A percentile compares a stretch with the other conserved stretches of the same genome.
Evolutionary conservation across 805 yeast species (phyloP).

Genomic region (Yamadazyma laniorum): DNA sequence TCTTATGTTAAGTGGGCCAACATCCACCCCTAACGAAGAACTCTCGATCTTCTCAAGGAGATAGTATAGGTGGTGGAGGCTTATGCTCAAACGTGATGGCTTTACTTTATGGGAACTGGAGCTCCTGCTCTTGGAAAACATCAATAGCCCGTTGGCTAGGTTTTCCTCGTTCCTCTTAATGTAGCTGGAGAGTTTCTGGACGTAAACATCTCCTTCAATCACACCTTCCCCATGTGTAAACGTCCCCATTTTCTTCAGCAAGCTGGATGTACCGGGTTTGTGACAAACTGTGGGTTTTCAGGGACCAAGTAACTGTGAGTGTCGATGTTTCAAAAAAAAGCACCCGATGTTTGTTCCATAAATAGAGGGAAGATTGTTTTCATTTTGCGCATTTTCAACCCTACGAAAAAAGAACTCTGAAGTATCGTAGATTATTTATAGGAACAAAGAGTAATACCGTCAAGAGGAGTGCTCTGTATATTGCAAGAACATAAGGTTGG

Average conservation of each 20-base stretch:
- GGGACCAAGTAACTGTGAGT: no score
- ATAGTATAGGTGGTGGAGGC: constrained; percentile 63
- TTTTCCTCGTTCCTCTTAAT: constrained; percentile 57
- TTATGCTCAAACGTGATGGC: constrained; percentile 56
- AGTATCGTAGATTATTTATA: no score
- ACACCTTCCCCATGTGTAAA: constrained; percentile 35
- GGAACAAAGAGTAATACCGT: no score
- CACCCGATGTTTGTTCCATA: no score
- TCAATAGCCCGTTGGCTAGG: constrained; percentile 56
- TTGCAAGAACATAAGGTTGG: no score
- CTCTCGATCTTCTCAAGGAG: constrained; percentile 56
- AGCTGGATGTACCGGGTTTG: no score
- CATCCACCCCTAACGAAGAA: constrained; percentile 45
- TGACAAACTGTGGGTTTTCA: no score
- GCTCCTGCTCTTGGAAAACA: constrained; percentile 43
- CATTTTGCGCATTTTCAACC: neutral
- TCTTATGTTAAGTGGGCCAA: constrained; percentile 63
- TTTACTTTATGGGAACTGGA: constrained; percentile 30
- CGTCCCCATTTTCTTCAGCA: constrained; percentile 25
- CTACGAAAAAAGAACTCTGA: no score
- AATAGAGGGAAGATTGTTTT: no score
- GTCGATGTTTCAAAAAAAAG: no score
- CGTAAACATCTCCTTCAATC: constrained; percentile 57
- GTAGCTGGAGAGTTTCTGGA: constrained; percentile 52
- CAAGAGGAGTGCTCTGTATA: no score